These are phyloP conservation scores for Colletotrichum cordylinicola DNA, from an alignment of 2,329 filamentous ascomycete genomes.

Conservation along the genomic window DNA sequence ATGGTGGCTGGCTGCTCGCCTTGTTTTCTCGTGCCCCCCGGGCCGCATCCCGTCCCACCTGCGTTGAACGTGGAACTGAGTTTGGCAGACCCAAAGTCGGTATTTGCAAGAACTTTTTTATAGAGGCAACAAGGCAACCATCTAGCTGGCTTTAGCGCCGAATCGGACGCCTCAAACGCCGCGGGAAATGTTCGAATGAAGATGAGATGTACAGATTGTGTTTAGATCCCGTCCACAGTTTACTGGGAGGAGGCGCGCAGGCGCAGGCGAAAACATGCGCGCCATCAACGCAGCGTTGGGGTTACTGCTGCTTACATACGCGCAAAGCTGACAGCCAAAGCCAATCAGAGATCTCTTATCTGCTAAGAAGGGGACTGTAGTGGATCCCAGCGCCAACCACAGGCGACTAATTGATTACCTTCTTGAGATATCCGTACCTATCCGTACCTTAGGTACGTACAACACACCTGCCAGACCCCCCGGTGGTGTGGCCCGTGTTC, in stretches of 20 bases:
- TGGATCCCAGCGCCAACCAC: constrained; percentile 2
- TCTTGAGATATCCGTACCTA: background rate
- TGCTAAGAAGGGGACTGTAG: background rate
- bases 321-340: background rate
- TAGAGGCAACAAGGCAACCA: background rate
- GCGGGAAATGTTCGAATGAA: background rate
- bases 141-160: background rate
- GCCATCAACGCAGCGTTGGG: background rate
- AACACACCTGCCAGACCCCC: background rate
- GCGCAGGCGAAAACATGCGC: background rate
- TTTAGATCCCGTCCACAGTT: background rate
- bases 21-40: background rate
- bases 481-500: background rate
- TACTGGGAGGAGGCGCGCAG: background rate
- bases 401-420: background rate
- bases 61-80: background rate
- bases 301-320: constrained; percentile 7
- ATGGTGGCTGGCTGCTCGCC: background rate
- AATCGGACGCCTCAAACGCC: background rate
- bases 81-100: background rate
- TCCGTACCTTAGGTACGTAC: background rate
- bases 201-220: background rate
- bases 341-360: background rate
- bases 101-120: background rate
- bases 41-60: background rate